Evolutionary conservation across 768 basidiomycete species (phyloP).

Genomic region (Lenzites betulinus): DNA sequence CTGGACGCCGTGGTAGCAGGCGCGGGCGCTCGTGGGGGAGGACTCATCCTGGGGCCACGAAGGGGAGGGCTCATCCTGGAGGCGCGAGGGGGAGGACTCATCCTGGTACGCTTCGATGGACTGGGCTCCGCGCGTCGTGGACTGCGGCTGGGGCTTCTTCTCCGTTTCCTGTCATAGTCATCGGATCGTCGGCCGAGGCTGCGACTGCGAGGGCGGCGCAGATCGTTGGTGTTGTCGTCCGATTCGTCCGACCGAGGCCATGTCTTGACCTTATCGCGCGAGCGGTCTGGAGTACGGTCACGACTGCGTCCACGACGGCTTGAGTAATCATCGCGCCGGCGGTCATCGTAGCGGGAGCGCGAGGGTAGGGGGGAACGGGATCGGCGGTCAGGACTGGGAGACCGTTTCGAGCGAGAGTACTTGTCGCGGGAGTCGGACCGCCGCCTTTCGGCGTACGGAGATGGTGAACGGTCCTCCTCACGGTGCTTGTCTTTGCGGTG

Average conservation of each 20-base stretch:
- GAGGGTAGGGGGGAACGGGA: slow-evolving; percentile 50
- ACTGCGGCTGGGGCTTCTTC: slow-evolving; percentile 41
- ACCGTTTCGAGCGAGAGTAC: slow-evolving; percentile 37
- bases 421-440: slow-evolving; percentile 34
- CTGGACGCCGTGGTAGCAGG: slow-evolving; percentile 6
- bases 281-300: slow-evolving; percentile 38
- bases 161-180: slow-evolving; percentile 40
- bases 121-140: slow-evolving; percentile 32
- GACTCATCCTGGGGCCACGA: slow-evolving; percentile 11
- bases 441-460: slow-evolving; percentile 34
- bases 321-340: slow-evolving; percentile 23
- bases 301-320: slow-evolving; percentile 23
- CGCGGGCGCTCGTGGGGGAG: too few species aligned
- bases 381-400: slow-evolving; percentile 49
- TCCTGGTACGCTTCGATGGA: slow-evolving; percentile 52
- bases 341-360: slow-evolving; percentile 34
- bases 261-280: slow-evolving; percentile 35
- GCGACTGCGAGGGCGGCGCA: slow-evolving; percentile 31
- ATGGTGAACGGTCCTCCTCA: slow-evolving; percentile 26
- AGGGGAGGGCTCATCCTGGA: slow-evolving; percentile 45
- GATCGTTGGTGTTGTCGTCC: slow-evolving; percentile 40
- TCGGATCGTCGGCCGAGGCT: slow-evolving; percentile 30
- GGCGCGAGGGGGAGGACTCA: slow-evolving; percentile 37
- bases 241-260: slow-evolving; percentile 59
- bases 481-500: slow-evolving; percentile 30